phyloP scores from a whole-genome alignment of 768 basidiomycete species.

The Stropharia rugosoannulata region DNA sequence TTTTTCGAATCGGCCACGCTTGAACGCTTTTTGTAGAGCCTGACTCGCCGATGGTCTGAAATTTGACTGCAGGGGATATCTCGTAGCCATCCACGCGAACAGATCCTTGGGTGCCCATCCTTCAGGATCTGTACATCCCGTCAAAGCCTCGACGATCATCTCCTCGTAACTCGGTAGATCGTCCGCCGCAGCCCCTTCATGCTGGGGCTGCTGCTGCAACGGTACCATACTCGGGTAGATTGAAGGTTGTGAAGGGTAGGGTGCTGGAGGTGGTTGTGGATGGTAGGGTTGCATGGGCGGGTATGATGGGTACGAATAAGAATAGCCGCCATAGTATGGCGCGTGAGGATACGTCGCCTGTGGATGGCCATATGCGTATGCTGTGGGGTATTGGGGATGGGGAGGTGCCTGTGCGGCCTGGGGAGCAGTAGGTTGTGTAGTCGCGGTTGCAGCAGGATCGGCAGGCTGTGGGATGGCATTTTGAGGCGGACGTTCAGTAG shows the following conservation, averaged over 20 bases:
- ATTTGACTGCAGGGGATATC: slow-evolving; percentile 84
- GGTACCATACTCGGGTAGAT: slow-evolving; percentile 17
- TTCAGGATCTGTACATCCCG: slow-evolving; percentile 64
- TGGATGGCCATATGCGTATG: slow-evolving; percentile 49
- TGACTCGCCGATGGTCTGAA: slow-evolving; percentile 89
- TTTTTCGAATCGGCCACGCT: slow-evolving; percentile 80
- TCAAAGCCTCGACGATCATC: slow-evolving; percentile 84
- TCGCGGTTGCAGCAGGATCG: not conserved
- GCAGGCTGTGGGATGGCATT: not conserved
- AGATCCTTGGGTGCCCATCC: slow-evolving; percentile 82
- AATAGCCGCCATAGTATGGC: slow-evolving; percentile 60
- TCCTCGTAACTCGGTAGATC: slow-evolving; percentile 88
- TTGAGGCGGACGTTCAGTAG: slow-evolving; percentile 12
- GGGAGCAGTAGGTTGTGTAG: not conserved
- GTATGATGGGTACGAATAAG: slow-evolving; percentile 43
- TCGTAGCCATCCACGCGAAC: slow-evolving; percentile 80
- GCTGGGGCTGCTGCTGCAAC: slow-evolving; percentile 21
- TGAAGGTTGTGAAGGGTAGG: slow-evolving; percentile 19
- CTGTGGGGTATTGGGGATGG: slow-evolving; percentile 42
- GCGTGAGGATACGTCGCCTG: slow-evolving; percentile 64
- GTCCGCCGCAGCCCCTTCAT: slow-evolving; percentile 30
- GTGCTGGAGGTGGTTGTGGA: slow-evolving; percentile 28
- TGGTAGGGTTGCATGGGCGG: slow-evolving; percentile 40
- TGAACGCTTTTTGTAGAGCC: slow-evolving; percentile 84
- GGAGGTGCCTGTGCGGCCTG: slow-evolving; percentile 11